A percentile compares a stretch with the other conserved stretches of the same genome.
Conservation (phyloP, 2,329 filamentous ascomycete genomes). For the Colletotrichum cereale region DNA sequence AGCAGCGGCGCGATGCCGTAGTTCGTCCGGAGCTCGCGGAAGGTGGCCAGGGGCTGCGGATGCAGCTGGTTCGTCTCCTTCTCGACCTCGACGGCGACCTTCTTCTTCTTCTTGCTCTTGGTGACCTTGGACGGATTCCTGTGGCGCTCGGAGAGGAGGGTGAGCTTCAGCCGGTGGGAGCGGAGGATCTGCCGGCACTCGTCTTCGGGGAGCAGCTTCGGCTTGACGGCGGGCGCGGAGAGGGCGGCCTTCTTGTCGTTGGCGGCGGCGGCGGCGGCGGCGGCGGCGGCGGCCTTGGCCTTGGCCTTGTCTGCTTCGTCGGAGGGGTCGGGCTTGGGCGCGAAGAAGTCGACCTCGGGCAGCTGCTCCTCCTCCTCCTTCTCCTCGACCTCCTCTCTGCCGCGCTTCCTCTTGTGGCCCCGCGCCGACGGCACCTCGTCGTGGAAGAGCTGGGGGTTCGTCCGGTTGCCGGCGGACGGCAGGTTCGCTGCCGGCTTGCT, state of each 20-base stretch:
- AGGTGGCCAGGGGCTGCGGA: conserved; percentile 83
- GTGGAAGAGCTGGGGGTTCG: conserved; percentile 79
- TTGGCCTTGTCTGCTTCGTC: conserved; percentile 39
- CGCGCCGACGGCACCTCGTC: conserved; percentile 60
- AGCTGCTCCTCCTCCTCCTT: conserved; percentile 50
- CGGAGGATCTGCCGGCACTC: conserved; percentile 81
- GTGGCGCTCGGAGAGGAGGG: conserved; percentile 72
- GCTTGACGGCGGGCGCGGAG: conserved; percentile 46
- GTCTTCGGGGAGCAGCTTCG: conserved; percentile 69
- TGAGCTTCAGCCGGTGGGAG: conserved; percentile 87
- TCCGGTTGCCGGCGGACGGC: conserved; percentile 73
- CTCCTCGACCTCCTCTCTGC: conserved; percentile 48
- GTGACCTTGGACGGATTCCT: conserved; percentile 60
- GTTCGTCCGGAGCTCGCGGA: conserved; percentile 76
- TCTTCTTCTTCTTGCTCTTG: conserved; percentile 65
- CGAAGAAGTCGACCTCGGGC: conserved; percentile 71
- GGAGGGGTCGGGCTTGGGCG: conserved; percentile 55
- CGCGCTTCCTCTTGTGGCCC: conserved; percentile 69
- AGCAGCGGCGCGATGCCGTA: conserved; percentile 83
- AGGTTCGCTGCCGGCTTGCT: conserved; percentile 57
- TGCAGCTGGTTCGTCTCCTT: conserved; percentile 74
- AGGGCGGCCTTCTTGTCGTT: conserved; percentile 45
- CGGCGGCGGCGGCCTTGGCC: conserved; percentile 23
- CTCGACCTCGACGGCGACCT: conserved; percentile 58
- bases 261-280: conserved; percentile 26